Percentiles rank a stretch among this genome's conserved stretches.
Evolutionary conservation across 164 flowering plant species (phyloP).

Genomic region (Tinospora cordifolia): DNA sequence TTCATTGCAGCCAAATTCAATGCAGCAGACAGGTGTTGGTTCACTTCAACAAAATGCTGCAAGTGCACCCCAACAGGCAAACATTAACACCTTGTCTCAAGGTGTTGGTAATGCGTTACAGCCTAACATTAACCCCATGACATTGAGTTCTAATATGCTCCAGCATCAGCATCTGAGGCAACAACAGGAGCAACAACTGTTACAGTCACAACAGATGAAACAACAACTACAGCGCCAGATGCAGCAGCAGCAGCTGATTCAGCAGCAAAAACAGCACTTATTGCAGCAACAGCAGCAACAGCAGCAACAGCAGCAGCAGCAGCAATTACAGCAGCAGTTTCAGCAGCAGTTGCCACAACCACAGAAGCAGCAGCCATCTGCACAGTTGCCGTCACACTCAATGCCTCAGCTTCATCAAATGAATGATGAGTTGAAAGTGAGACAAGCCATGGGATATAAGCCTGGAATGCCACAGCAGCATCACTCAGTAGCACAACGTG

Average conservation of each 20-base stretch:
- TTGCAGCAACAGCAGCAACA: constrained; percentile 15
- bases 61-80: constrained; percentile 47
- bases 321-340: constrained; percentile 19
- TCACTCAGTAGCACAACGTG: constrained; percentile 42
- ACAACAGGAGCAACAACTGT: constrained; percentile 44
- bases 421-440: constrained; percentile 55
- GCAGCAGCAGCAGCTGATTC: constrained; percentile 44
- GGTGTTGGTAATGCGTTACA: constrained; percentile 42
- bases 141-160: constrained; percentile 41
- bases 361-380: constrained; percentile 39
- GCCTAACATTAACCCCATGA: constrained; percentile 41
- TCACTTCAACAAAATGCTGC: constrained; percentile 49
- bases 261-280: constrained; percentile 29
- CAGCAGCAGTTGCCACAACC: constrained; percentile 27
- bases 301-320: constrained; percentile 16
- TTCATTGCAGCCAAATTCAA: too few species aligned
- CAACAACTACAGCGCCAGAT: constrained; percentile 46
- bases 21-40: constrained; percentile 26
- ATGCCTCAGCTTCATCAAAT: constrained; percentile 55
- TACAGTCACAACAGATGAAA: constrained; percentile 44
- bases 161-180: constrained; percentile 58
- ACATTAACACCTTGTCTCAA: constrained; percentile 38
- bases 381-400: constrained; percentile 48
- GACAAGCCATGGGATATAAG: constrained; percentile 49
- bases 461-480: constrained; percentile 55